These are phyloP conservation scores for Bullera alba DNA, from an alignment of 768 basidiomycete species.

Conservation along the genomic window DNA sequence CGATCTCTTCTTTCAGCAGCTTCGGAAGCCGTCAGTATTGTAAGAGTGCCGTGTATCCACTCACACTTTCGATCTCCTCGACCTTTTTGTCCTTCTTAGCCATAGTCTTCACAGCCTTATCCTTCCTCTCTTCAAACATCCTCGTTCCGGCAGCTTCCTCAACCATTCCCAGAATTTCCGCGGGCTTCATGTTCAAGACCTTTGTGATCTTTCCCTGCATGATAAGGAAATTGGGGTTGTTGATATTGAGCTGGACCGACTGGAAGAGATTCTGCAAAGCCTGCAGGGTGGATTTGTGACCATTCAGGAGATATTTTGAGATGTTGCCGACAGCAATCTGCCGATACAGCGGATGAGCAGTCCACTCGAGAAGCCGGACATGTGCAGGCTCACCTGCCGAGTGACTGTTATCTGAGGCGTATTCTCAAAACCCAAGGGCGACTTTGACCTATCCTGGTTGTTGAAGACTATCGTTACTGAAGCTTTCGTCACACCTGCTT, in stretches of 20 bases:
- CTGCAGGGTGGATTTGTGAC: slow-evolving; percentile 83
- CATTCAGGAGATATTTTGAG: slow-evolving; percentile 91
- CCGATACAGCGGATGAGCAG: background rate
- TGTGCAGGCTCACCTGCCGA: slow-evolving; percentile 67
- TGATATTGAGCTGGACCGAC: slow-evolving; percentile 96
- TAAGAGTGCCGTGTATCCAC: slow-evolving; percentile 15
- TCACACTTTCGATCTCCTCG: slow-evolving; percentile 66
- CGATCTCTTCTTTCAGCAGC: slow-evolving; percentile 80
- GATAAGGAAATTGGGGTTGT: slow-evolving; percentile 98
- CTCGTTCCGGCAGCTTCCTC: slow-evolving; percentile 97
- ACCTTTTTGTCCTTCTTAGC: slow-evolving; percentile 94
- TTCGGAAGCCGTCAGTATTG: slow-evolving; percentile 10
- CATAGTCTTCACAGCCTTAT: slow-evolving; percentile 94
- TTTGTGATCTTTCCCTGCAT: slow-evolving; percentile 99
- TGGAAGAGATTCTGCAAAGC: slow-evolving; percentile 86
- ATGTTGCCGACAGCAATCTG: slow-evolving; percentile 89
- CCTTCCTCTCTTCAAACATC: slow-evolving; percentile 98
- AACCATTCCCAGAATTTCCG: slow-evolving; percentile 96
- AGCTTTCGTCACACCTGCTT: slow-evolving; percentile 93
- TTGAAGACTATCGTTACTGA: slow-evolving; percentile 98
- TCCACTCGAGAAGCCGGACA: background rate
- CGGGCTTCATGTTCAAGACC: slow-evolving; percentile 95
- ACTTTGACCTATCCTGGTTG: slow-evolving; percentile 79
- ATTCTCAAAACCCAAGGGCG: slow-evolving; percentile 73
- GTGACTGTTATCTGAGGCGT: slow-evolving; percentile 90